A percentile compares a stretch with the other conserved stretches of the same genome.
Evolutionary conservation across 257 asterid species (phyloP).

Genomic region (Striga asiatica): DNA sequence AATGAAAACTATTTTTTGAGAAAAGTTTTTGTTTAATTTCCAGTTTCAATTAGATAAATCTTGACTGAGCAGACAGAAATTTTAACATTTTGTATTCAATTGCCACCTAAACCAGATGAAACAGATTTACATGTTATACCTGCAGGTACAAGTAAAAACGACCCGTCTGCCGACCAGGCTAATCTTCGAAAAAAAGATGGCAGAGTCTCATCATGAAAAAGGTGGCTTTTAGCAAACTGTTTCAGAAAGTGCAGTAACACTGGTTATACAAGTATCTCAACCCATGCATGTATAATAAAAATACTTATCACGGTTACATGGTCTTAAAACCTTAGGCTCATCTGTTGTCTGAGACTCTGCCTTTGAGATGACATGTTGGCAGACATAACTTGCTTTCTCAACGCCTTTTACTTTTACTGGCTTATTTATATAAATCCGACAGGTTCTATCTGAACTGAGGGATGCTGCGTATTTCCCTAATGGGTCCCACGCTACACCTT

Average conservation of each 20-base stretch:
- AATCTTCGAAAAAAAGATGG: conserved; percentile 96
- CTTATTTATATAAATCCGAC: conserved; percentile 66
- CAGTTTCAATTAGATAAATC: no score
- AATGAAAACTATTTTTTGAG: no score
- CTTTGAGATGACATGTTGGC: conserved; percentile 78
- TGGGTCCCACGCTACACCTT: conserved; percentile 98
- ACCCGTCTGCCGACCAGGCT: conserved; percentile 97
- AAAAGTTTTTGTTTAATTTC: no score
- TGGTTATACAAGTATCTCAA: conserved; percentile 8
- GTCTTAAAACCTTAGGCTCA: conserved; percentile 67
- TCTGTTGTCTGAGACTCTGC: conserved; percentile 49
- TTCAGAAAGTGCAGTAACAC: conserved; percentile 16
- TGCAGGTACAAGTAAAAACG: conserved; percentile 92
- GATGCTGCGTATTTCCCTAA: conserved; percentile 77
- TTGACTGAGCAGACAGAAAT: no score
- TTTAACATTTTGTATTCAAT: no score
- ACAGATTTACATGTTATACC: conserved; percentile 29
- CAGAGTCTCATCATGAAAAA: conserved; percentile 90
- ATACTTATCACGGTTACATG: background rate
- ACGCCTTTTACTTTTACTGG: conserved; percentile 73
- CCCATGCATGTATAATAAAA: background rate
- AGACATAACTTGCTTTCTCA: conserved; percentile 59
- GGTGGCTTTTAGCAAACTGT: conserved; percentile 74
- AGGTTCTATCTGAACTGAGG: conserved; percentile 91
- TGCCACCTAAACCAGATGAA: conserved; percentile 7